Evolutionary conservation across 2,329 filamentous ascomycete genomes (phyloP), one percentile per base, ranked within the genome.

Genomic region (Penicillium sp.): DNA sequence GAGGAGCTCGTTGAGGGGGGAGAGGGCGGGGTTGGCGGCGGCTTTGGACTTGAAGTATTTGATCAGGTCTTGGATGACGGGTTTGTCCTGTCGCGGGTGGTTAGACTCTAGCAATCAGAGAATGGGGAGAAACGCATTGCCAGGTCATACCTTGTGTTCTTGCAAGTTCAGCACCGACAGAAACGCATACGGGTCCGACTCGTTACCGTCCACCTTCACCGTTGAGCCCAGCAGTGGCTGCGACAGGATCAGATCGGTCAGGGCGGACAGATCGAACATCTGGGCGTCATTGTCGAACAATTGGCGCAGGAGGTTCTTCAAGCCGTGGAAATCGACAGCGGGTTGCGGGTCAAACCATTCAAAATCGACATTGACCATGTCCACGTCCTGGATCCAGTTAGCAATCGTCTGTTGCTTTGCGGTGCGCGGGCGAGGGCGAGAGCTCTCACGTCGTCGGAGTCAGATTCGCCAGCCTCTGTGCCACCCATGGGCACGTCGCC

Each of bases 331-430:
- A 77, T 99, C 95, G 69, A 96, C 84, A 7, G 90, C 87, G 1
- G 90, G 84, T 69, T 95, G 89, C 63, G 94, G 96, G 78, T 97
- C 96, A 81, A 98, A 99, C 90, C 92, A 98, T 81, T 99, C 95
- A 71, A 99, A 99, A 66, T 98, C 94, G 59, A 98, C 92, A 73
- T 98, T 89, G 66, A 99, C 87, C 75, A 94, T 90, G 73, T 96
- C 90, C 71, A 92, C 90, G 71, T 96, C 91, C 91, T 96, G 59
- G 12, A 39, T 39, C 25, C 34, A 45, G 41, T 65, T 60, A 64
- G 58, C 39, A 48, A 48, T 28, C 57, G 28, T 57, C 35, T 35
- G 38, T 34, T 42, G 53, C 42, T 45, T 20, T 43, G 39, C 31
- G 22, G 50, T 42, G 59, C 25, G 54, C 43, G 22, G 43, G 28